A percentile compares a stretch with the other conserved stretches of the same genome.
Conservation (phyloP, 1,284 basidiomycete species). For the Trichosporon ovoides region DNA sequence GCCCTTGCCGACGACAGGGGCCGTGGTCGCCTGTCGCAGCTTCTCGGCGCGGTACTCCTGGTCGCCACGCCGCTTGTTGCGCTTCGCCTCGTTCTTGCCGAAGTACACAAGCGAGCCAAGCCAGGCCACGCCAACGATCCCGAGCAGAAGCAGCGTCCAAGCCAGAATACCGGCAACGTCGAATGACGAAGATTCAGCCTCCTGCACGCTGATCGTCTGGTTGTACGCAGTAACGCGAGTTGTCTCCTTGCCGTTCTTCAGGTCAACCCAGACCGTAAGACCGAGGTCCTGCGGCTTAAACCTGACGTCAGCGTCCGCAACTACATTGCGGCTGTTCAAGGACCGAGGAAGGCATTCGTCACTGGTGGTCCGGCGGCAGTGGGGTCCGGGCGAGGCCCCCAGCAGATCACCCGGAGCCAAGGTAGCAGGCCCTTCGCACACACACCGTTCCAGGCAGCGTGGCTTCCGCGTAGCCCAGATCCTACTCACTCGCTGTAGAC, state of each 20-base stretch:
- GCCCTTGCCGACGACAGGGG: conserved; percentile 56
- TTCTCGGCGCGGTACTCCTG: conserved; percentile 27
- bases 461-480: no score
- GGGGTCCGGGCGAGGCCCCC: no score
- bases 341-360: background rate
- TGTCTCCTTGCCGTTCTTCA: conserved; percentile 17
- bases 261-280: conserved; percentile 68
- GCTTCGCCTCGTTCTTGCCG: conserved; percentile 48
- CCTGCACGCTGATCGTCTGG: conserved; percentile 72
- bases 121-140: conserved; percentile 64
- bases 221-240: conserved; percentile 69
- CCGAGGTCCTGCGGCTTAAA: conserved; percentile 66
- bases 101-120: conserved; percentile 62
- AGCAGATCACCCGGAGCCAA: no score
- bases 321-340: background rate
- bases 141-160: conserved; percentile 64
- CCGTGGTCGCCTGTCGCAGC: conserved; percentile 28
- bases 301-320: conserved; percentile 38
- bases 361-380: no score
- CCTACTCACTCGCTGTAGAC: conserved; percentile 76
- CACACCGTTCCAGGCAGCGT: no score
- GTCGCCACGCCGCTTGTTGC: conserved; percentile 42
- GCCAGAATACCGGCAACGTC: conserved; percentile 73
- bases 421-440: no score
- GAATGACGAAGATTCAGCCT: conserved; percentile 70